A percentile compares a stretch with the other conserved stretches of the same genome.
phyloP scores from a whole-genome alignment of 805 yeast species.

The Cyberlindnera mississippiensis region DNA sequence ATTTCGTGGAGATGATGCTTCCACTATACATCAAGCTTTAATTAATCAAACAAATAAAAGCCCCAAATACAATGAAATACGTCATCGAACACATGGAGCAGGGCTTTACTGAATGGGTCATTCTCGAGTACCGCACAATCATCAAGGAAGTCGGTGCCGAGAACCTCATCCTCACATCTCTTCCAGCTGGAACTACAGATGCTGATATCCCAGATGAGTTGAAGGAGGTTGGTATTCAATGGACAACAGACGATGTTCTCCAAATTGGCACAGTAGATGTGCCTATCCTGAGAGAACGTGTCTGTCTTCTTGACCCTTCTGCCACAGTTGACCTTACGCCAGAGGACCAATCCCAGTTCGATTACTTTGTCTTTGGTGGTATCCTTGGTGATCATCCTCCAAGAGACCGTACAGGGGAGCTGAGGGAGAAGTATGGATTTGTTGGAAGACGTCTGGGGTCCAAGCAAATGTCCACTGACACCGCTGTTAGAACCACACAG shows the following conservation, averaged over 20 bases:
- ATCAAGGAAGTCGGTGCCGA: constrained; percentile 77
- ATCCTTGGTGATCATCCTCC: constrained; percentile 91
- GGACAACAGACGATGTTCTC: constrained; percentile 75
- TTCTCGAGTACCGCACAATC: constrained; percentile 79
- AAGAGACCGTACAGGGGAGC: constrained; percentile 88
- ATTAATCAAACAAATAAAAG: neutral
- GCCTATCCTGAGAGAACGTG: constrained; percentile 48
- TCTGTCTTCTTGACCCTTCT: constrained; percentile 87
- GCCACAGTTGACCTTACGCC: constrained; percentile 75
- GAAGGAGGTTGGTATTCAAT: constrained; percentile 60
- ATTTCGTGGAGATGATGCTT: no score
- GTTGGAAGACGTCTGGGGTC: constrained; percentile 83
- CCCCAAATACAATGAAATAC: constrained; percentile 61
- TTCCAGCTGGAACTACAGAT: constrained; percentile 59
- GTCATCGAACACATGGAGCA: constrained; percentile 97
- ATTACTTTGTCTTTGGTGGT: constrained; percentile 94
- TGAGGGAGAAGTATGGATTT: constrained; percentile 75
- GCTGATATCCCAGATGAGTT: constrained; percentile 61
- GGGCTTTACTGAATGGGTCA: constrained; percentile 96
- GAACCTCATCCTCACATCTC: constrained; percentile 71
- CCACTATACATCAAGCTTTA: no score
- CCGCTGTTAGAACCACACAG: constrained; percentile 92
- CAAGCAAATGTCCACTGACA: constrained; percentile 96
- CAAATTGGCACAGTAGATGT: constrained; percentile 33
- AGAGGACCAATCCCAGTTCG: constrained; percentile 59